phyloP scores from a whole-genome alignment of 768 basidiomycete genomes.

The Paxillus rubicundulus region DNA sequence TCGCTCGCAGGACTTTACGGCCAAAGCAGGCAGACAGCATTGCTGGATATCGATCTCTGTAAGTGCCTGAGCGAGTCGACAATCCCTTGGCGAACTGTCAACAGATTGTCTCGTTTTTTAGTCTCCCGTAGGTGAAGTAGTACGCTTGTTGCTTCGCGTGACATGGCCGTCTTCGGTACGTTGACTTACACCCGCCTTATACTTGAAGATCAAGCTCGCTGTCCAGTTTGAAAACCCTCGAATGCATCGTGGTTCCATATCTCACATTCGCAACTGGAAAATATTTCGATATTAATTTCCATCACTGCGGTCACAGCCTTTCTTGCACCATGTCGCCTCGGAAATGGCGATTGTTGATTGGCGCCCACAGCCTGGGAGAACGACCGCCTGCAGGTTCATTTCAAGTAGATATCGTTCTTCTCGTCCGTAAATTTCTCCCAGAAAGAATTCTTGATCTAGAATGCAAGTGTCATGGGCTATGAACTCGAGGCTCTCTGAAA shows the following conservation, averaged over 20 bases:
- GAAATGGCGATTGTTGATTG: not conserved
- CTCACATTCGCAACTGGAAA: not conserved
- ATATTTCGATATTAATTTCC: not conserved
- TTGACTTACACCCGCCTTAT: constrained; percentile 48
- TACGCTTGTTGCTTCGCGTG: too few species aligned
- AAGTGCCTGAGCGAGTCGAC: too few species aligned
- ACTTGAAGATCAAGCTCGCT: constrained; percentile 12
- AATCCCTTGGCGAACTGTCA: too few species aligned
- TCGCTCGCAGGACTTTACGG: too few species aligned
- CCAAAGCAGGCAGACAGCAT: too few species aligned
- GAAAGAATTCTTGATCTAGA: not conserved
- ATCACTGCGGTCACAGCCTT: not conserved
- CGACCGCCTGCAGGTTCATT: not conserved
- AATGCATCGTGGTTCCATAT: not conserved
- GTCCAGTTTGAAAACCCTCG: not conserved
- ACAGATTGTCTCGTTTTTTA: too few species aligned
- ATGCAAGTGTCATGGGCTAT: not conserved
- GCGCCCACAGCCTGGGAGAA: constrained; percentile 3
- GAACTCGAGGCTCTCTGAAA: not conserved
- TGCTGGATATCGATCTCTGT: too few species aligned
- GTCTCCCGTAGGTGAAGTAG: too few species aligned
- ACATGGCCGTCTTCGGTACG: not conserved
- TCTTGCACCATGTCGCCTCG: not conserved
- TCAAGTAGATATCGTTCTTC: not conserved
- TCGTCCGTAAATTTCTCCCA: not conserved